Conservation (phyloP, 345 rosid species). For the Arabis alpina region DNA sequence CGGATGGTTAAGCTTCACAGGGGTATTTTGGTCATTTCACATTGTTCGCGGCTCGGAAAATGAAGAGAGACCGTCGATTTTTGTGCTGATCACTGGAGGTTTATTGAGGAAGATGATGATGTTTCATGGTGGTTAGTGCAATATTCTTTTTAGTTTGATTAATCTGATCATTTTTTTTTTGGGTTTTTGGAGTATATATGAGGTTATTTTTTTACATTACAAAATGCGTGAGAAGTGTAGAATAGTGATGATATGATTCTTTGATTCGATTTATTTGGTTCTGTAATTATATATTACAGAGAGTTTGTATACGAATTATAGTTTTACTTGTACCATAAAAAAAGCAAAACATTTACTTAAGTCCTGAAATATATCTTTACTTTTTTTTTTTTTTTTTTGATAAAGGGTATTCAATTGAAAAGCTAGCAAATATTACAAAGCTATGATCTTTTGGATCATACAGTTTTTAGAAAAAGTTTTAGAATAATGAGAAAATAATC, state of each 20-base stretch:
- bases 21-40: neutral
- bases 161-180: slow-evolving; percentile 9
- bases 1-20: neutral
- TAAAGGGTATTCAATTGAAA: too few species aligned
- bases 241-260: slow-evolving; percentile 39
- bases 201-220: slow-evolving; percentile 23
- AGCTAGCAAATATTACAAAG: too few species aligned
- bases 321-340: slow-evolving; percentile 30
- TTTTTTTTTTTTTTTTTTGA: too few species aligned
- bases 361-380: neutral
- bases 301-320: slow-evolving; percentile 30
- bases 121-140: slow-evolving; percentile 26
- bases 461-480: too few species aligned
- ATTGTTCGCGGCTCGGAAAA: neutral
- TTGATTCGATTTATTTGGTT: slow-evolving; percentile 39
- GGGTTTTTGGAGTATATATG: slow-evolving; percentile 26
- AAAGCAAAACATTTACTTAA: slow-evolving; percentile 14
- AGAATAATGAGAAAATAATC: too few species aligned
- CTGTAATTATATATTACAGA: slow-evolving; percentile 39
- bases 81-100: slow-evolving; percentile 27
- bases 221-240: slow-evolving; percentile 31
- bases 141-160: slow-evolving; percentile 37
- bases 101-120: neutral
- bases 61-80: neutral
- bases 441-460: too few species aligned